Percentiles rank a stretch among this genome's conserved stretches.
Conservation (phyloP, 768 basidiomycete species). For the Leccinum truebloodii region DNA sequence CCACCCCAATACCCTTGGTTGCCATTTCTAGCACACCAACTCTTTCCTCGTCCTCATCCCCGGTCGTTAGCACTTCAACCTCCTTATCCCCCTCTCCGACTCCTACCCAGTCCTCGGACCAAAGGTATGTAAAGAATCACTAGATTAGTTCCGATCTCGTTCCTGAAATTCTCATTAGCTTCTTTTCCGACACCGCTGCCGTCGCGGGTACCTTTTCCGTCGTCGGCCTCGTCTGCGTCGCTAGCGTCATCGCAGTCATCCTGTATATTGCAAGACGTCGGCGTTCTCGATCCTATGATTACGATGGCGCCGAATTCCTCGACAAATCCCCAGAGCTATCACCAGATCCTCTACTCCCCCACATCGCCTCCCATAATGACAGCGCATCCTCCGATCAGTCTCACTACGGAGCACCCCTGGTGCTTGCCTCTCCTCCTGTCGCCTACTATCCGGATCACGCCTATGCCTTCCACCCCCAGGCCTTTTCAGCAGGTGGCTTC, state of each 20-base stretch:
- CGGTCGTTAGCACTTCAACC: neutral
- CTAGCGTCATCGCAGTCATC: slow-evolving; percentile 30
- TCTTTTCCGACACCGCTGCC: slow-evolving; percentile 47
- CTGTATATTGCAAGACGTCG: slow-evolving; percentile 35
- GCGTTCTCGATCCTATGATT: slow-evolving; percentile 16
- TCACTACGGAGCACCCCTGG: slow-evolving; percentile 24
- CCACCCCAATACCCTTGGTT: neutral
- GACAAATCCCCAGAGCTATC: slow-evolving; percentile 20
- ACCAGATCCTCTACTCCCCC: slow-evolving; percentile 13
- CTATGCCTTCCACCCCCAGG: slow-evolving; percentile 14
- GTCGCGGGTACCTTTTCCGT: slow-evolving; percentile 48
- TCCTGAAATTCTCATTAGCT: slow-evolving; percentile 31
- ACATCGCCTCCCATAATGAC: slow-evolving; percentile 16
- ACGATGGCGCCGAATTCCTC: slow-evolving; percentile 33
- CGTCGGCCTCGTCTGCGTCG: slow-evolving; percentile 39
- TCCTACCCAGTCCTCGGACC: slow-evolving; percentile 17
- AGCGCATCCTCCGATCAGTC: slow-evolving; percentile 21
- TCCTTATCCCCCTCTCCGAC: slow-evolving; percentile 17
- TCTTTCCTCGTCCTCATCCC: neutral
- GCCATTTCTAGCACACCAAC: neutral
- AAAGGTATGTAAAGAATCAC: slow-evolving; percentile 16
- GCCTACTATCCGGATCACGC: slow-evolving; percentile 28
- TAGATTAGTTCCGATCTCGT: neutral
- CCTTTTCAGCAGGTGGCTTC: slow-evolving; percentile 10
- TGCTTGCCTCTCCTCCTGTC: slow-evolving; percentile 13